Conservation (phyloP, 441 rosid genomes). For the Gossypium trilobum region DNA sequence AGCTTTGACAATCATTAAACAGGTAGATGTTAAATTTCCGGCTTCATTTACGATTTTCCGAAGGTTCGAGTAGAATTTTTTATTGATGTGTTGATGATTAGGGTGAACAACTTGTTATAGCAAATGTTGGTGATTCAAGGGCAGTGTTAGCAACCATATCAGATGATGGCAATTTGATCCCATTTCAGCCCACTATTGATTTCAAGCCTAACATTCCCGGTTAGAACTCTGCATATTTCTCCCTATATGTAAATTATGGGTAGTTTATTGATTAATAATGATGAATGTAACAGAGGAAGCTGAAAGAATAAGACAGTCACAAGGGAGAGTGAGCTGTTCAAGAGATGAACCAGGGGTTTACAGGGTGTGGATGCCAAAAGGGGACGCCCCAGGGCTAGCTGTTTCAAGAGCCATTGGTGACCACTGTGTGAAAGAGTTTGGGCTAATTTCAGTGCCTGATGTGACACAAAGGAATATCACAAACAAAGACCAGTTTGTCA, state of each 20-base stretch:
- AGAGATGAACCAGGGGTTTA: slow-evolving; percentile 76
- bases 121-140: slow-evolving; percentile 83
- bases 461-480: slow-evolving; percentile 56
- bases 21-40: slow-evolving; percentile 31
- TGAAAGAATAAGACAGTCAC: slow-evolving; percentile 53
- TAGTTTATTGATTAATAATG: no score
- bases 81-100: slow-evolving; percentile 16
- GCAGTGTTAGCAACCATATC: slow-evolving; percentile 48
- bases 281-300: slow-evolving; percentile 57
- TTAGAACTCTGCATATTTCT: slow-evolving; percentile 11
- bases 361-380: slow-evolving; percentile 70
- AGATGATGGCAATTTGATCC: slow-evolving; percentile 29
- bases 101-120: slow-evolving; percentile 54
- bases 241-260: no score
- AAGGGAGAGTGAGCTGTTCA: slow-evolving; percentile 56
- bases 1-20: slow-evolving; percentile 62
- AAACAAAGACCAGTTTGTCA: slow-evolving; percentile 56
- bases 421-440: slow-evolving; percentile 76
- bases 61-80: background rate
- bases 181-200: slow-evolving; percentile 75
- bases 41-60: background rate
- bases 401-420: slow-evolving; percentile 88
- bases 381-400: slow-evolving; percentile 59
- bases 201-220: slow-evolving; percentile 77
- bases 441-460: slow-evolving; percentile 69